Conservation (phyloP, 306 rosid species). For the Rubus parviflorus region DNA sequence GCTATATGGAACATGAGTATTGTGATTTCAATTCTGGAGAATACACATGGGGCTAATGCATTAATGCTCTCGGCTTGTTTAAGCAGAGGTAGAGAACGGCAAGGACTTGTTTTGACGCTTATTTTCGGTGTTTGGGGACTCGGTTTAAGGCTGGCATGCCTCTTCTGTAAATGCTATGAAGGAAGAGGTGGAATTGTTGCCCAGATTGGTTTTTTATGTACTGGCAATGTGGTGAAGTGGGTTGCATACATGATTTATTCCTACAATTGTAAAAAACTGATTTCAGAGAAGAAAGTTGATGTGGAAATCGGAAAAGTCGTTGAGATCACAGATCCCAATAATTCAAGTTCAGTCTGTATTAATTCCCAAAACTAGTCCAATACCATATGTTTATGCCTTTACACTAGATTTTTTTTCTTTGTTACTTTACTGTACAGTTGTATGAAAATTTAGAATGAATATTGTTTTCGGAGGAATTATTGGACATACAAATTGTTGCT, state of each 20-base stretch:
- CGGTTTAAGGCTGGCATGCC: constrained; percentile 32
- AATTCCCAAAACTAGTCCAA: too few species aligned
- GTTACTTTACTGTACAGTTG: too few species aligned
- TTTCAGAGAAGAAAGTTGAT: constrained; percentile 43
- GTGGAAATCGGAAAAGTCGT: constrained; percentile 27
- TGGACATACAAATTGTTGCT: too few species aligned
- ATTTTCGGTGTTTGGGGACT: constrained; percentile 42
- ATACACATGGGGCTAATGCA: constrained; percentile 40
- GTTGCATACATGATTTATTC: constrained; percentile 45
- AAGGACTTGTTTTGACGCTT: constrained; percentile 41
- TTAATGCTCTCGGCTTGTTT: constrained; percentile 34
- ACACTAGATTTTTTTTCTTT: too few species aligned
- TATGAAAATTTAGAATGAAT: too few species aligned
- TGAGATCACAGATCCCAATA: not conserved
- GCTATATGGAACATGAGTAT: constrained; percentile 53
- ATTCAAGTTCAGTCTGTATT: too few species aligned
- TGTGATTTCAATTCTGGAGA: constrained; percentile 47
- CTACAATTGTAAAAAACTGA: constrained; percentile 42
- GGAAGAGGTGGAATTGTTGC: constrained; percentile 38
- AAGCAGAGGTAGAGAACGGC: constrained; percentile 35
- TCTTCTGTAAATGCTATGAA: constrained; percentile 33
- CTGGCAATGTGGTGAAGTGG: constrained; percentile 51
- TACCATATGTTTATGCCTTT: not conserved
- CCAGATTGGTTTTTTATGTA: constrained; percentile 32
- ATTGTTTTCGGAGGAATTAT: too few species aligned